phyloP scores from a whole-genome alignment of 371 early-diverging fungal genomes.

The Apophysomyces elegans region DNA sequence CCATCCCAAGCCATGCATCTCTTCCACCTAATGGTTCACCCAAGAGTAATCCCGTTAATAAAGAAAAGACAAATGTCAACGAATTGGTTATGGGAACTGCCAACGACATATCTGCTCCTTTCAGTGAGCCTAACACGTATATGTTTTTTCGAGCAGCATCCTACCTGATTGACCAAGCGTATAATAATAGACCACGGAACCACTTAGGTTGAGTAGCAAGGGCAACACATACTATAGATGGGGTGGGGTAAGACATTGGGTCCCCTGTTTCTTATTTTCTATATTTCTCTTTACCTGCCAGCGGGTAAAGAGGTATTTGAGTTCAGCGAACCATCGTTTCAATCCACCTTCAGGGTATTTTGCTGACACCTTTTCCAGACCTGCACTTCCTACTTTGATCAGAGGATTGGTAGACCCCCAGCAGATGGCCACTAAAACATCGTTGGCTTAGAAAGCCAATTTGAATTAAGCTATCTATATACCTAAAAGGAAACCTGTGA shows the following conservation, averaged over 20 bases:
- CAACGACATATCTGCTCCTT: conserved; percentile 75
- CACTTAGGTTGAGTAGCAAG: conserved; percentile 83
- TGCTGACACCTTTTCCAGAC: conserved; percentile 69
- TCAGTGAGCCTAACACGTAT: too few species aligned
- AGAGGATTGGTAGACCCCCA: conserved; percentile 98
- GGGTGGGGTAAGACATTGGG: not conserved
- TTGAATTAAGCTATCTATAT: not conserved
- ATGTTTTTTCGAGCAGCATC: not conserved
- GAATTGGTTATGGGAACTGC: conserved; percentile 94
- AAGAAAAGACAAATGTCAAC: conserved; percentile 85
- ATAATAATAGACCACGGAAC: conserved; percentile 90
- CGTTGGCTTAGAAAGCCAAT: not conserved
- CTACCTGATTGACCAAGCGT: conserved; percentile 80
- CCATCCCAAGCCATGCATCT: conserved; percentile 71
- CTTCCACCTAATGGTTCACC: conserved; percentile 67
- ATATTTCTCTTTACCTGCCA: conserved; percentile 73
- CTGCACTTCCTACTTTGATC: conserved; percentile 85
- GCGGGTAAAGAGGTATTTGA: conserved; percentile 78
- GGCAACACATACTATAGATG: conserved; percentile 81
- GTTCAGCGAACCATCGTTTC: conserved; percentile 68
- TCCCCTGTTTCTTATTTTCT: not conserved
- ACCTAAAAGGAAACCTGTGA: conserved; percentile 35
- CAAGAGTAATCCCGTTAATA: conserved; percentile 77
- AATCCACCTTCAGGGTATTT: conserved; percentile 51
- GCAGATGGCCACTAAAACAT: conserved; percentile 73